Percentiles rank a stretch among this genome's conserved stretches.
phyloP scores from a whole-genome alignment of 2,329 filamentous ascomycete species.

The Sphaceloma murrayae region DNA sequence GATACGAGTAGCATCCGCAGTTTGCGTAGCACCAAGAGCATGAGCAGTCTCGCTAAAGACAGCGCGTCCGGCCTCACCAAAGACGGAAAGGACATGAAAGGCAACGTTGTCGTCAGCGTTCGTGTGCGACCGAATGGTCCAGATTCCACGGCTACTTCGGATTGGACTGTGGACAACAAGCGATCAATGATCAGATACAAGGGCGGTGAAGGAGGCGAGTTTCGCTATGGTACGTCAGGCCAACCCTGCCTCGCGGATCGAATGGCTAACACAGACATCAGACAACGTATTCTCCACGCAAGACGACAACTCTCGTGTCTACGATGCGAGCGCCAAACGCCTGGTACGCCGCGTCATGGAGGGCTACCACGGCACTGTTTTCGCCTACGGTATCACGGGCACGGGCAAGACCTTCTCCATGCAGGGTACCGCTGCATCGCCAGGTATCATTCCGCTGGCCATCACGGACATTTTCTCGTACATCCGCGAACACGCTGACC shows the following conservation, averaged over 20 bases:
- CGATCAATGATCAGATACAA: constrained; percentile 71
- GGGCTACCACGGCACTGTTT: constrained; percentile 95
- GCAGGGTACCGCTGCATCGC: constrained; percentile 92
- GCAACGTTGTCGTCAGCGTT: constrained; percentile 93
- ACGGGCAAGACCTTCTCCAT: constrained; percentile 99
- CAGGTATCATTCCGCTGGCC: constrained; percentile 90
- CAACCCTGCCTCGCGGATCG: background rate
- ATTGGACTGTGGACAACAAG: constrained; percentile 87
- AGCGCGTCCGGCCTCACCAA: constrained; percentile 7
- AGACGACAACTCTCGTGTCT: constrained; percentile 90
- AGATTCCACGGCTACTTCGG: constrained; percentile 56
- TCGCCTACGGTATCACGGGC: constrained; percentile 97
- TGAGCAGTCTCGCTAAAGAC: constrained; percentile 31
- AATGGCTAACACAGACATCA: constrained; percentile 31
- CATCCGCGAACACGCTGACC: constrained; percentile 88
- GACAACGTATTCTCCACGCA: constrained; percentile 95
- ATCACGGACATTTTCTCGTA: constrained; percentile 99
- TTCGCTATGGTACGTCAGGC: constrained; percentile 65
- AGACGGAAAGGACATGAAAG: constrained; percentile 58
- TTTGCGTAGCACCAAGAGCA: constrained; percentile 8
- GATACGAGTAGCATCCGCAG: constrained; percentile 27
- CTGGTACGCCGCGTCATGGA: constrained; percentile 96
- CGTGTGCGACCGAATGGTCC: constrained; percentile 78
- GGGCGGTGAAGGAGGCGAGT: constrained; percentile 85
- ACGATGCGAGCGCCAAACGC: constrained; percentile 87